A percentile compares a stretch with the other conserved stretches of the same genome.
Evolutionary conservation across 1,139 yeast species (phyloP).

Genomic region (Hansenula anomala): DNA sequence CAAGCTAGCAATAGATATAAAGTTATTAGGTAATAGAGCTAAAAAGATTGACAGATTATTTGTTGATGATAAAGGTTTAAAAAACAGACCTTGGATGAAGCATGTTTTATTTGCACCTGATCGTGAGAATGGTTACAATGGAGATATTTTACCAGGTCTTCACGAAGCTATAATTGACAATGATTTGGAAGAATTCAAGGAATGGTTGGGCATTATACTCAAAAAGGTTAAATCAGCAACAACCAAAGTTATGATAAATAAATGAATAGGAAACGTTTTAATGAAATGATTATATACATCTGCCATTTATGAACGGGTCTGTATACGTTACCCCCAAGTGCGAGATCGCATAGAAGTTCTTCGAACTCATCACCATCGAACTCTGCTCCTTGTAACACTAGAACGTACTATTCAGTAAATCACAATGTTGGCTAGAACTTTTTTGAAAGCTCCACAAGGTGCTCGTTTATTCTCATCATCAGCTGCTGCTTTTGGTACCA

Average conservation of each 20-base stretch:
- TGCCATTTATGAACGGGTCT: background rate
- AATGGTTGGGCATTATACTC: constrained; percentile 22
- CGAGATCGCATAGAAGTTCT: too few relatives aligned
- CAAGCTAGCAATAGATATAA: constrained; percentile 51
- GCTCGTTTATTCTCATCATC: constrained; percentile 37
- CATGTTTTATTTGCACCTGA: constrained; percentile 40
- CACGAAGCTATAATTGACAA: constrained; percentile 30
- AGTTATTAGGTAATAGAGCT: constrained; percentile 49
- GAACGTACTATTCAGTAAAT: too few relatives aligned
- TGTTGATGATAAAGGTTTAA: constrained; percentile 24
- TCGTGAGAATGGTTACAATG: constrained; percentile 24
- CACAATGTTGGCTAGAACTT: constrained; percentile 4
- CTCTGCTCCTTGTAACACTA: too few relatives aligned
- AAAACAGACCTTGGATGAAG: constrained; percentile 36
- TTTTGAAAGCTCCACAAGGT: constrained; percentile 14
- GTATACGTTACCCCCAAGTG: too few relatives aligned
- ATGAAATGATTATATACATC: background rate
- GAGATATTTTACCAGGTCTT: constrained; percentile 35
- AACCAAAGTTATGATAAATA: background rate
- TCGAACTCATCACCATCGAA: too few relatives aligned
- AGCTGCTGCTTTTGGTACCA: constrained; percentile 30
- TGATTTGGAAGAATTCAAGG: constrained; percentile 25
- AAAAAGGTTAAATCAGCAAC: background rate
- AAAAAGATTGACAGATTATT: constrained; percentile 45
- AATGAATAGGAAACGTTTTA: background rate